These are phyloP conservation scores for Ambrosia hybrid DNA, from an alignment of 140 eudicot species.

Conservation along the genomic window DNA sequence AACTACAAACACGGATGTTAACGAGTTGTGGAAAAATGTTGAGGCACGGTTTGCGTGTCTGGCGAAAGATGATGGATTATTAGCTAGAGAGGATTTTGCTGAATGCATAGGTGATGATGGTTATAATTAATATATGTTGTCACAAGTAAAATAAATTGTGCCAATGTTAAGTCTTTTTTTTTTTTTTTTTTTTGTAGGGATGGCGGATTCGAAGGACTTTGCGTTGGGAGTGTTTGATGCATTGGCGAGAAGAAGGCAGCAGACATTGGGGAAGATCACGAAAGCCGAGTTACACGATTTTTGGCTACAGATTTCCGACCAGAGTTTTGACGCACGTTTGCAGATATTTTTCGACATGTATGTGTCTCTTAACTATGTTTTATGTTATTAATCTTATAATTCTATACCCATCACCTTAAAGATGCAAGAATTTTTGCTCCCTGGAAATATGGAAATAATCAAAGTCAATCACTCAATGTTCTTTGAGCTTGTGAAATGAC, in stretches of 20 bases:
- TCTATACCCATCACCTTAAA: background rate
- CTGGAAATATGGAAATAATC: slow-evolving; percentile 15
- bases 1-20: slow-evolving; percentile 42
- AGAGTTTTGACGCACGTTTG: slow-evolving; percentile 94
- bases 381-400: too few species aligned
- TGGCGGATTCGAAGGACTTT: slow-evolving; percentile 95
- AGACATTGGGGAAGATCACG: slow-evolving; percentile 51
- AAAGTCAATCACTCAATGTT: background rate
- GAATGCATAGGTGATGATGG: slow-evolving; percentile 74
- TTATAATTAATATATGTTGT: background rate
- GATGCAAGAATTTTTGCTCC: slow-evolving; percentile 9
- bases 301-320: slow-evolving; percentile 92
- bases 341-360: slow-evolving; percentile 99
- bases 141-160: too few species aligned
- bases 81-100: slow-evolving; percentile 77
- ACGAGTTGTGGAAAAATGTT: slow-evolving; percentile 63
- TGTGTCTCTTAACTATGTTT: slow-evolving; percentile 8
- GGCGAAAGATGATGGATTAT: slow-evolving; percentile 64
- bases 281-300: slow-evolving; percentile 86
- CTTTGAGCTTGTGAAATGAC: slow-evolving; percentile 31
- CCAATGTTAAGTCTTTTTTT: too few species aligned
- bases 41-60: slow-evolving; percentile 62
- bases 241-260: slow-evolving; percentile 75
- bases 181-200: slow-evolving; percentile 42
- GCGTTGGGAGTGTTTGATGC: slow-evolving; percentile 90